A percentile compares a stretch with the other conserved stretches of the same genome.
phyloP scores from a whole-genome alignment of 2,329 filamentous ascomycete genomes.

The Cercospora sp. region DNA sequence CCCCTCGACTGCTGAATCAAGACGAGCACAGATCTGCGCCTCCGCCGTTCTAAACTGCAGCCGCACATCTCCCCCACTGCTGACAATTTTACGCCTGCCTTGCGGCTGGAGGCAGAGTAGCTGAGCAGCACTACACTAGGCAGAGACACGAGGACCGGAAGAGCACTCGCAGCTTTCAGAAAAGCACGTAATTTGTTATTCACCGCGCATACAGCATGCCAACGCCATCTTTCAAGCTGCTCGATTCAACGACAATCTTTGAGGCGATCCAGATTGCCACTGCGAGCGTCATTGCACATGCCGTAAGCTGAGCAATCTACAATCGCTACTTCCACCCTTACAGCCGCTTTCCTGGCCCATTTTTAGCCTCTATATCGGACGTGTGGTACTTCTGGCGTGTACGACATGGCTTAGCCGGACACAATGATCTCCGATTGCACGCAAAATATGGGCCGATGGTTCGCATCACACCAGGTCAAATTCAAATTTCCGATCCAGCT shows the following conservation, averaged over 20 bases:
- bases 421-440: constrained; percentile 35
- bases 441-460: constrained; percentile 46
- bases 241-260: neutral
- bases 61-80: neutral
- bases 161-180: neutral
- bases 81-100: neutral
- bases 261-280: neutral
- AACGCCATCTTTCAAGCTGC: neutral
- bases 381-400: constrained; percentile 17
- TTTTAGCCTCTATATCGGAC: constrained; percentile 23
- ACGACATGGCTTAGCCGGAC: constrained; percentile 1
- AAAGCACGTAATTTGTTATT: neutral
- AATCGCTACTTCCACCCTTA: constrained; percentile 47
- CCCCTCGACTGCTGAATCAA: neutral
- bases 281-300: neutral
- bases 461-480: constrained; percentile 49
- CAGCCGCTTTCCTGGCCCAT: constrained; percentile 45
- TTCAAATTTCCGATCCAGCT: constrained; percentile 45
- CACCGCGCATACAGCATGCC: neutral
- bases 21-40: neutral
- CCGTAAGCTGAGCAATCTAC: constrained; percentile 34
- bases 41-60: neutral
- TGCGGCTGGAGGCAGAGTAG: neutral
- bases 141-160: neutral
- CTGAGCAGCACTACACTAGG: neutral